Evolutionary conservation across 2,329 filamentous ascomycete species (phyloP).

Genomic region (Colletotrichum viniferum): DNA sequence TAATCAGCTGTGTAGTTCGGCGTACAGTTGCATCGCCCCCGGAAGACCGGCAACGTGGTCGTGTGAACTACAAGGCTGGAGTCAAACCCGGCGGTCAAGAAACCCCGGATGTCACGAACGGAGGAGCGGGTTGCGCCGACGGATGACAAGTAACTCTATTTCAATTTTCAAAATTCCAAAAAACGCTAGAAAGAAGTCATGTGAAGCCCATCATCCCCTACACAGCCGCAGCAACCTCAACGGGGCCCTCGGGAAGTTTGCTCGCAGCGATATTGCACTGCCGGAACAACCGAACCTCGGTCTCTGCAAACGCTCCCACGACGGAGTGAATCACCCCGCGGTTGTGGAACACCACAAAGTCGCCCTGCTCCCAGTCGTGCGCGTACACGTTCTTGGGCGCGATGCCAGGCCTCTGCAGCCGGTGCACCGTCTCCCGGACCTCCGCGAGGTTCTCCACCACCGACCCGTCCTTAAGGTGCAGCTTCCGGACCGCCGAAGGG

Average conservation of each 20-base stretch:
- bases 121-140: not conserved
- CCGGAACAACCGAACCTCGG: constrained; percentile 77
- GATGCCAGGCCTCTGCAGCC: constrained; percentile 75
- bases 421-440: constrained; percentile 72
- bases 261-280: constrained; percentile 82
- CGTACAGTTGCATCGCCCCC: not conserved
- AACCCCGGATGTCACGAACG: not conserved
- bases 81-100: not conserved
- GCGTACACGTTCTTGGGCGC: constrained; percentile 71
- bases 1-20: not conserved
- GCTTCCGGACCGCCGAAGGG: constrained; percentile 71
- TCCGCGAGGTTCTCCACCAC: constrained; percentile 71
- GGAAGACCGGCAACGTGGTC: not conserved
- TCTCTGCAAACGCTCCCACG: constrained; percentile 73
- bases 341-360: constrained; percentile 81
- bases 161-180: not conserved
- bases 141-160: not conserved
- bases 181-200: not conserved
- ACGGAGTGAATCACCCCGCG: constrained; percentile 77
- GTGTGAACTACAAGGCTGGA: not conserved
- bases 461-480: constrained; percentile 69
- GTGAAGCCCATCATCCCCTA: not conserved
- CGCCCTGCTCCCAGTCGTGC: constrained; percentile 79
- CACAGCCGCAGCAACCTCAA: not conserved
- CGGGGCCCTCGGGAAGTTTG: constrained; percentile 56